Evolutionary conservation across 345 rosid species (phyloP).

Genomic region (Xanthoceras sorbifolium): DNA sequence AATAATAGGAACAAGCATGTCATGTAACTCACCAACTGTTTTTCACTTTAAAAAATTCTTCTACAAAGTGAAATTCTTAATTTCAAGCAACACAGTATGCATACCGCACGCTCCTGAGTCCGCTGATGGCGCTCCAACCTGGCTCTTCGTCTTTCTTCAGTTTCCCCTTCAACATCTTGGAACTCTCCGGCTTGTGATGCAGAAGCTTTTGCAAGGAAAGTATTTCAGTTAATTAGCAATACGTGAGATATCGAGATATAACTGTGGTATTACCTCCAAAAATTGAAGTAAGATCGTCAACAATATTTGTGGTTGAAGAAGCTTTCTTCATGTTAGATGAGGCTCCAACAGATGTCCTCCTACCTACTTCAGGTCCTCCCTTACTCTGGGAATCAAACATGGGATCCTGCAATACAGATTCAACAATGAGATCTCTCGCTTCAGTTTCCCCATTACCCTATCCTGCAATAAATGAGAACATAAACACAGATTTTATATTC

Average conservation of each 20-base stretch:
- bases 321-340: conserved; percentile 73
- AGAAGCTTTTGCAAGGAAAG: conserved; percentile 48
- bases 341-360: conserved; percentile 54
- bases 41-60: conserved; percentile 12
- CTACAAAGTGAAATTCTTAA: conserved; percentile 19
- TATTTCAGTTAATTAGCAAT: conserved; percentile 23
- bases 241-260: background rate
- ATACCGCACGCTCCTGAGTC: conserved; percentile 98
- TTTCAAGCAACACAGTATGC: conserved; percentile 27
- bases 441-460: too few relatives aligned
- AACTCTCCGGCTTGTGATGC: conserved; percentile 65
- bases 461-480: conserved; percentile 10
- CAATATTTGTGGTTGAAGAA: conserved; percentile 72
- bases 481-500: conserved; percentile 15
- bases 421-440: conserved; percentile 17
- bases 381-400: conserved; percentile 65
- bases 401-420: conserved; percentile 62
- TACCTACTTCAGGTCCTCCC: conserved; percentile 67
- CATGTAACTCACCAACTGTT: background rate
- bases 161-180: conserved; percentile 90
- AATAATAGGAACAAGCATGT: conserved; percentile 8
- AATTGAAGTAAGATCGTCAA: conserved; percentile 82
- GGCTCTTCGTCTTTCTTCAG: conserved; percentile 88
- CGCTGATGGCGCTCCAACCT: conserved; percentile 95
- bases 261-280: conserved; percentile 66